Percentiles rank a stretch among this genome's conserved stretches.
Evolutionary conservation across 257 asterid genomes (phyloP).

Genomic region (Cynanchum wilfordii): DNA sequence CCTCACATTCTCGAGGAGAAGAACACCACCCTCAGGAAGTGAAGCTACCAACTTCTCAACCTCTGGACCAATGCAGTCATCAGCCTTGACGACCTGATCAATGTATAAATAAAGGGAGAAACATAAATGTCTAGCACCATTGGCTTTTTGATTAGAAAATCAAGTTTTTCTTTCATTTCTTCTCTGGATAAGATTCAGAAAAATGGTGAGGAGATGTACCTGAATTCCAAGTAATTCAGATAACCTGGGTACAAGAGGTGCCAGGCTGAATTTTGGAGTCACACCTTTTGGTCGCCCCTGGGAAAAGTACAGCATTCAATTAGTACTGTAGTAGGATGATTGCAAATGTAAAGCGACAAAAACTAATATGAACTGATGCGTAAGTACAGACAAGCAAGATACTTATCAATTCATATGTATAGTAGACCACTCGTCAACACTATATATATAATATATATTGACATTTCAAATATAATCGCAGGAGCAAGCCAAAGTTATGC

Average conservation of each 20-base stretch:
- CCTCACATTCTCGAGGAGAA: constrained; percentile 83
- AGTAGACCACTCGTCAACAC: background rate
- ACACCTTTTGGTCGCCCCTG: constrained; percentile 47
- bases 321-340: constrained; percentile 1
- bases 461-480: background rate
- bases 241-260: constrained; percentile 53
- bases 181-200: background rate
- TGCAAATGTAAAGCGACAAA: background rate
- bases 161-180: background rate
- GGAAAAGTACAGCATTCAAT: background rate
- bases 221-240: constrained; percentile 68
- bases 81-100: constrained; percentile 74
- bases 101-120: background rate
- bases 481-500: background rate
- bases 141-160: background rate
- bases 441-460: background rate
- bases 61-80: constrained; percentile 80
- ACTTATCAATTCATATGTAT: background rate
- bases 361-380: background rate
- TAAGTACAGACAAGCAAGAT: background rate
- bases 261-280: constrained; percentile 35
- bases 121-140: background rate
- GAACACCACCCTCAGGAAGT: constrained; percentile 68
- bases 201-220: constrained; percentile 29
- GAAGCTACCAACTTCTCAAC: constrained; percentile 72